Evolutionary conservation across 179 eudicot species (phyloP).

Genomic region (Heliamphora pulchella): DNA sequence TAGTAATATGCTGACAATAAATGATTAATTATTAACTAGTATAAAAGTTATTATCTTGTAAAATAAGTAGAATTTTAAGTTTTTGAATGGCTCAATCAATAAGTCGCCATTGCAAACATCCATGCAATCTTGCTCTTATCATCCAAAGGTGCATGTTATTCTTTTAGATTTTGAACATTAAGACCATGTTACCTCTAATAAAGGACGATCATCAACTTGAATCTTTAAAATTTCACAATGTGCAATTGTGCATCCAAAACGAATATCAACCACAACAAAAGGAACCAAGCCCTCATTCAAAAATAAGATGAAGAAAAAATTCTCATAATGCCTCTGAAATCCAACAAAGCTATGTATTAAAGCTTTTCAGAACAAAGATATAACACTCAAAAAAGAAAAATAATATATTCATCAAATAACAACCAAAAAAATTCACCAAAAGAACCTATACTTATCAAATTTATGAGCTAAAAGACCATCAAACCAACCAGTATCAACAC

Average conservation of each 20-base stretch:
- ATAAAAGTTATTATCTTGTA: no score
- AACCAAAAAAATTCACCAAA: background rate
- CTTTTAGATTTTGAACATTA: no score
- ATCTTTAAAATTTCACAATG: background rate
- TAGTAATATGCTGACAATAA: no score
- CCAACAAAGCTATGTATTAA: background rate
- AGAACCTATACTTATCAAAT: background rate
- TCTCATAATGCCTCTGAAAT: background rate
- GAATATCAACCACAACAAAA: background rate
- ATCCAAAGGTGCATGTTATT: no score
- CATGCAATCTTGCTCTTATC: no score
- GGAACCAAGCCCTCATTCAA: background rate
- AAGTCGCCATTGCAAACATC: no score
- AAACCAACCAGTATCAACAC: background rate
- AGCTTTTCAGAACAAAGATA: background rate
- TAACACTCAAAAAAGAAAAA: background rate
- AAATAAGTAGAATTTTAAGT: no score
- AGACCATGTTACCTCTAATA: no score
- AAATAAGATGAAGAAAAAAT: background rate
- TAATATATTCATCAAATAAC: background rate
- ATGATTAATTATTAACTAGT: no score
- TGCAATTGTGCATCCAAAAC: background rate
- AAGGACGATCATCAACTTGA: no score
- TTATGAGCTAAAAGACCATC: background rate
- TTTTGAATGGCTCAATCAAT: no score